These are phyloP conservation scores for Schizophyllum commune DNA, from an alignment of 1,284 basidiomycete genomes.

Conservation along the genomic window DNA sequence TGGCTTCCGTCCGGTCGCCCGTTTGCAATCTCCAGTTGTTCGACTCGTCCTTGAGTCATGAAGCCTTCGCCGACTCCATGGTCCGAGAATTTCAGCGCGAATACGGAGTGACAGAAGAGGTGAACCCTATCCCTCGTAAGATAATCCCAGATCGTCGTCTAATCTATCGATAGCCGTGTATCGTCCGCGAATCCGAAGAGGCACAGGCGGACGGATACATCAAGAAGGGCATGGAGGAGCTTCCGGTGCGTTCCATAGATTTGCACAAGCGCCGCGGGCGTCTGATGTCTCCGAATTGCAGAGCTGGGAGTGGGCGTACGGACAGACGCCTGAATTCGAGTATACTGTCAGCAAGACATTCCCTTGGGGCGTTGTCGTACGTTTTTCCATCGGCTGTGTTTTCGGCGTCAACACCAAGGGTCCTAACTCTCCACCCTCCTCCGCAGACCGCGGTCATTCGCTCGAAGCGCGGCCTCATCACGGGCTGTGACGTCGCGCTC, in stretches of 20 bases:
- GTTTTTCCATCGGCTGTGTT: constrained; percentile 16
- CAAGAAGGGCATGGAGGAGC: constrained; percentile 59
- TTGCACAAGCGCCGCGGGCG: not conserved
- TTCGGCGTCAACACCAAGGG: not conserved
- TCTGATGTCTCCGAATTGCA: constrained; percentile 22
- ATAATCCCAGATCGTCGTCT: constrained; percentile 15
- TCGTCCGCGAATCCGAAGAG: constrained; percentile 38
- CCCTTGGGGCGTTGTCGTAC: constrained; percentile 53
- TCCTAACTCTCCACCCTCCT: no score
- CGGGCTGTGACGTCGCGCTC: not conserved
- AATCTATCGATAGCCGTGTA: constrained; percentile 9
- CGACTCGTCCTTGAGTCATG: constrained; percentile 50
- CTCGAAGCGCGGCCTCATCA: not conserved
- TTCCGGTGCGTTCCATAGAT: constrained; percentile 41
- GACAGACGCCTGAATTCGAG: constrained; percentile 92
- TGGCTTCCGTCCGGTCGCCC: constrained; percentile 87
- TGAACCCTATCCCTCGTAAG: constrained; percentile 15
- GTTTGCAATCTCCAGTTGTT: constrained; percentile 78
- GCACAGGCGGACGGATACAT: constrained; percentile 48
- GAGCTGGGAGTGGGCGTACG: constrained; percentile 93
- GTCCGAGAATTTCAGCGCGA: constrained; percentile 60
- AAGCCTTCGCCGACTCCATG: constrained; percentile 69
- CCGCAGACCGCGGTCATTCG: not conserved
- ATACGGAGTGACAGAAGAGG: constrained; percentile 48
- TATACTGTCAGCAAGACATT: constrained; percentile 45